Base-by-base conservation (phyloP, 345 rosid genomes). In the Mangifera indica region DNA sequence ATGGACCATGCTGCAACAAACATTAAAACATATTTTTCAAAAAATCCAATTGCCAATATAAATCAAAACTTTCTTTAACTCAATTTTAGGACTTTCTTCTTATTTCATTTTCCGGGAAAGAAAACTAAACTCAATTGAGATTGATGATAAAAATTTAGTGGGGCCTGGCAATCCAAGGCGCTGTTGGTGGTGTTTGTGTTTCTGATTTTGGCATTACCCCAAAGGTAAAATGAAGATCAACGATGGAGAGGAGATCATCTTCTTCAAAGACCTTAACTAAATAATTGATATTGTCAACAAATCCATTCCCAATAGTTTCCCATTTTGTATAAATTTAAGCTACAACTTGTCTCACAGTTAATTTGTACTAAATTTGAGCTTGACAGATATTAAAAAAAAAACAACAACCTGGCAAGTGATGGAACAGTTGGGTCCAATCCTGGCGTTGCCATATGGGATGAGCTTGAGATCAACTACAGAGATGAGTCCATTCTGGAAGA, bases 81-180 rank as follows among this genome's bases (percentile, higher is more conserved):
- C 42, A 37, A 37, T 37, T 5, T 37, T 5, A 37, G 42, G 69
- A 37, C 9, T 45, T 10, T 20, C 6, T 32, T 10, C n/a, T 54
- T 46, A 13, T 48, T 62, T 25, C 48, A 10, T 10, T 29, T 61
- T 60, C 26, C n/a, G 26, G 26, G 25, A 11, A 34, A 37, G 72
- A 59, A 40, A 59, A 32, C 46, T 46, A 42, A 12, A 4, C 18
- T 0, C 49, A 24, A 46, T 24, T 14, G 32, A 7, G 42, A 56
- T 17, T 20, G 49, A 17, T 55, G 0, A 40, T 37, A 60, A 62
- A 24, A 54, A n/a, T n/a, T n/a, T 20, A 10, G 4, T 24, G 53
- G 58, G 67, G 91, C 98, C 97, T 91, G 97, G 79, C 98, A 91
- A 73, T 60, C 78, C 67, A 84, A 76, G 74, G 96, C 83, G 74